Conservation (phyloP, 2,329 filamentous ascomycete species). For the Epichloe baconii region DNA sequence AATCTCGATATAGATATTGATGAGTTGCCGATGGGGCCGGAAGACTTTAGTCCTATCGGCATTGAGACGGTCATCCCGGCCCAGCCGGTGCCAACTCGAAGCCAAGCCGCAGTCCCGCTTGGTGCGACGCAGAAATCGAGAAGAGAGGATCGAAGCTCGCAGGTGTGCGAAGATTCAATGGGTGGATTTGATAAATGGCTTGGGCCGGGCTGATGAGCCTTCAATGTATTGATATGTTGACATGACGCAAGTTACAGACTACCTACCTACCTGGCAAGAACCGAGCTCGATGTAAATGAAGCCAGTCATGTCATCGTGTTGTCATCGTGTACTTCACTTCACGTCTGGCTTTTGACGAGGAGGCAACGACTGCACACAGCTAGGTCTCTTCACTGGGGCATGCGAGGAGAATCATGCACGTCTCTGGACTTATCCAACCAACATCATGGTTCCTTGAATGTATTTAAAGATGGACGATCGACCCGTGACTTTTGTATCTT, state of each 20-base stretch:
- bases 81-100: conserved; percentile 40
- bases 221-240: neutral
- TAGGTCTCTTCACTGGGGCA: too few species aligned
- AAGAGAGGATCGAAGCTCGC: conserved; percentile 5
- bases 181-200: conserved; percentile 17
- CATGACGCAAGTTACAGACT: neutral
- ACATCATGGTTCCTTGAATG: neutral
- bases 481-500: too few species aligned
- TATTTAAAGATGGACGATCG: too few species aligned
- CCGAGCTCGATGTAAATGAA: too few species aligned
- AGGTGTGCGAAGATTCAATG: conserved; percentile 10
- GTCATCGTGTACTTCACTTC: too few species aligned
- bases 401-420: too few species aligned
- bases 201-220: neutral
- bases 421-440: neutral
- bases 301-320: too few species aligned
- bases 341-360: too few species aligned
- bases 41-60: conserved; percentile 53
- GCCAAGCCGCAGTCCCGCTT: neutral
- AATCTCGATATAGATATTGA: conserved; percentile 71
- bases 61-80: conserved; percentile 76
- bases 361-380: too few species aligned
- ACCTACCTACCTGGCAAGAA: too few species aligned
- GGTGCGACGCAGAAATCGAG: neutral
- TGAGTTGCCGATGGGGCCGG: conserved; percentile 72